Conservation (phyloP, 148 eudicot genomes). For the Fallopia convolvulus region DNA sequence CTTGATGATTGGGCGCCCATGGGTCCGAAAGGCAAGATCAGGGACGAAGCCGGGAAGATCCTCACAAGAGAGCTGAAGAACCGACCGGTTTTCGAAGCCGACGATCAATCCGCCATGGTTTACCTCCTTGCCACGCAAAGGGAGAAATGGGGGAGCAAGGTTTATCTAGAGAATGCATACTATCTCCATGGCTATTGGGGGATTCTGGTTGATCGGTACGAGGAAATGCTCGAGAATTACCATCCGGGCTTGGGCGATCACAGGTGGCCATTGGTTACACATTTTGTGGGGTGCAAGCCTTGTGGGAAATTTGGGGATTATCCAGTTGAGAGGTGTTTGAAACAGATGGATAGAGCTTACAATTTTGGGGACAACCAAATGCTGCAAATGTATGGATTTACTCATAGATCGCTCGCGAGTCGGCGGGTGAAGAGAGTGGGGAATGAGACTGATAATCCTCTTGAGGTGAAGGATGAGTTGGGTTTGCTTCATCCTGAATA, state of each 20-base stretch:
- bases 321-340: slow-evolving; percentile 64
- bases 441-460: slow-evolving; percentile 50
- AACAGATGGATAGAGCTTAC: slow-evolving; percentile 69
- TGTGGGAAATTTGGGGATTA: slow-evolving; percentile 66
- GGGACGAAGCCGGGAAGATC: slow-evolving; percentile 57
- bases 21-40: slow-evolving; percentile 56
- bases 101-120: slow-evolving; percentile 82
- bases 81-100: slow-evolving; percentile 75
- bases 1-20: slow-evolving; percentile 71
- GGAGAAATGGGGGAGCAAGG: slow-evolving; percentile 61
- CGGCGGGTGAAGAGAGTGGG: slow-evolving; percentile 40
- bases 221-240: slow-evolving; percentile 46
- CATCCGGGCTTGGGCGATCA: slow-evolving; percentile 73
- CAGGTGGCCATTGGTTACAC: slow-evolving; percentile 77
- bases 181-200: slow-evolving; percentile 80
- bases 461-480: slow-evolving; percentile 40
- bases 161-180: slow-evolving; percentile 57
- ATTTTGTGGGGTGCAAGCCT: slow-evolving; percentile 78
- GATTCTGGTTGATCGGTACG: slow-evolving; percentile 61
- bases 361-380: slow-evolving; percentile 78
- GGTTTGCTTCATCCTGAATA: slow-evolving; percentile 66
- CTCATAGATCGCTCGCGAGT: slow-evolving; percentile 49
- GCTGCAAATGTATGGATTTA: slow-evolving; percentile 60
- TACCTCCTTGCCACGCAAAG: slow-evolving; percentile 45
- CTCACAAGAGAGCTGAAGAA: slow-evolving; percentile 53